Evolutionary conservation across 2,329 filamentous ascomycete genomes (phyloP).

Genomic region (Sporothrix dimorphospora): DNA sequence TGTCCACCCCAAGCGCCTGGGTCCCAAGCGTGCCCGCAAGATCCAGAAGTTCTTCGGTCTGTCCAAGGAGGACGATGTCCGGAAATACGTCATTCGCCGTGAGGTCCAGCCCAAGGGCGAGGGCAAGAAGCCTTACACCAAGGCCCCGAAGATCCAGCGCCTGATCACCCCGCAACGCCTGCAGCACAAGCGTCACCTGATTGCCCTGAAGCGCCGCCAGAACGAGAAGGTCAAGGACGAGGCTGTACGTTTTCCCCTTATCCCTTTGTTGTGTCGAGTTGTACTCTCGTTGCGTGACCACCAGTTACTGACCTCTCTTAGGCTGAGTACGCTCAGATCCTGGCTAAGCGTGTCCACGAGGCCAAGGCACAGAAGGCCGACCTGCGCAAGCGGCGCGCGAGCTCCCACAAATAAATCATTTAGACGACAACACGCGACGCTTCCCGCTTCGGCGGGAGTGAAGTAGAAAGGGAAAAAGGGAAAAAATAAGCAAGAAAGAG

Average conservation of each 20-base stretch:
- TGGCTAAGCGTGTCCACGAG: slow-evolving; percentile 96
- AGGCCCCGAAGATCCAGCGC: slow-evolving; percentile 99
- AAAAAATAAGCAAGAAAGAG: slow-evolving; percentile 6
- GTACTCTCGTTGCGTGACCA: background rate
- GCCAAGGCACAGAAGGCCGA: slow-evolving; percentile 93
- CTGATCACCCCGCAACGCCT: slow-evolving; percentile 99
- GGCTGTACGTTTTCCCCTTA: slow-evolving; percentile 72
- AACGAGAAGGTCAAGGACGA: slow-evolving; percentile 98
- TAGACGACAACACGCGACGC: slow-evolving; percentile 17
- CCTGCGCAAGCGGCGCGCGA: slow-evolving; percentile 94
- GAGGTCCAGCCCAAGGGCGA: slow-evolving; percentile 97
- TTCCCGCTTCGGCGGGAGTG: background rate
- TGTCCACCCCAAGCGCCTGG: slow-evolving; percentile 98
- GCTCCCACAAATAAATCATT: slow-evolving; percentile 78
- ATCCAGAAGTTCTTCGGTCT: slow-evolving; percentile 99
- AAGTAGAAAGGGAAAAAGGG: slow-evolving; percentile 4
- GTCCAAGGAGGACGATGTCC: slow-evolving; percentile 99
- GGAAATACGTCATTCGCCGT: slow-evolving; percentile 99
- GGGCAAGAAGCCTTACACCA: slow-evolving; percentile 98
- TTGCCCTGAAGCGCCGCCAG: slow-evolving; percentile 97
- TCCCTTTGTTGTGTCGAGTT: background rate
- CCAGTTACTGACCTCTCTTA: slow-evolving; percentile 44
- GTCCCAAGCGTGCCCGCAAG: slow-evolving; percentile 99
- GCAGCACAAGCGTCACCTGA: slow-evolving; percentile 98
- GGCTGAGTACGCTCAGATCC: slow-evolving; percentile 95